Evolutionary conservation across 2,329 filamentous ascomycete genomes (phyloP).

Genomic region (Davidsoniella virescens): DNA sequence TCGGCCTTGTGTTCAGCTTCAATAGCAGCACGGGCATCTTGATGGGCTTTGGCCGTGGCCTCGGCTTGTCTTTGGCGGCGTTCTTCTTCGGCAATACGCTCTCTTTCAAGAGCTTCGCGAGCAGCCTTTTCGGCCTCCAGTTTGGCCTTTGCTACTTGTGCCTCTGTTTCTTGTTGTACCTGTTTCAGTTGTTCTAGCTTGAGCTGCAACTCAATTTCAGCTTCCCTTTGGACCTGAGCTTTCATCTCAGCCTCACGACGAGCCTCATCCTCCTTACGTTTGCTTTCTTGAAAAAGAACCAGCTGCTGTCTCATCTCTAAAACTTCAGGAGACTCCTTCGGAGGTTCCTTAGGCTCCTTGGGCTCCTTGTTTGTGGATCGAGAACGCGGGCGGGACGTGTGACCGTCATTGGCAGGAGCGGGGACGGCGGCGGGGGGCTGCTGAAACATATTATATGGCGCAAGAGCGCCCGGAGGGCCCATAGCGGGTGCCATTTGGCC

Average conservation of each 20-base stretch:
- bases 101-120: slow-evolving; percentile 28
- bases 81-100: slow-evolving; percentile 30
- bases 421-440: slow-evolving; percentile 25
- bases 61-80: slow-evolving; percentile 5
- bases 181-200: slow-evolving; percentile 26
- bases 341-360: slow-evolving; percentile 22
- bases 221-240: slow-evolving; percentile 28
- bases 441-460: slow-evolving; percentile 15
- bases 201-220: slow-evolving; percentile 27
- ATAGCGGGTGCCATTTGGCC: background rate
- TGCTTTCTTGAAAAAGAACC: slow-evolving; percentile 30
- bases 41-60: slow-evolving; percentile 25
- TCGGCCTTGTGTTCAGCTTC: slow-evolving; percentile 29
- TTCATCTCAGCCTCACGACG: slow-evolving; percentile 29
- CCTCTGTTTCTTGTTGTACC: slow-evolving; percentile 19
- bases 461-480: slow-evolving; percentile 6
- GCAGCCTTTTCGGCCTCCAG: slow-evolving; percentile 30
- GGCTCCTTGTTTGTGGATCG: slow-evolving; percentile 8
- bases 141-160: slow-evolving; percentile 29
- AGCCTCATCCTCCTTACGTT: slow-evolving; percentile 29
- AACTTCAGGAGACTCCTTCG: slow-evolving; percentile 28
- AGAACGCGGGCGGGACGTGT: slow-evolving; percentile 22
- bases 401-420: slow-evolving; percentile 27
- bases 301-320: slow-evolving; percentile 46
- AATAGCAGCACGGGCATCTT: slow-evolving; percentile 26